Evolutionary conservation across 2,329 filamentous ascomycete species (phyloP), one percentile per base, ranked within the genome.

Genomic region (Penicillium freii): DNA sequence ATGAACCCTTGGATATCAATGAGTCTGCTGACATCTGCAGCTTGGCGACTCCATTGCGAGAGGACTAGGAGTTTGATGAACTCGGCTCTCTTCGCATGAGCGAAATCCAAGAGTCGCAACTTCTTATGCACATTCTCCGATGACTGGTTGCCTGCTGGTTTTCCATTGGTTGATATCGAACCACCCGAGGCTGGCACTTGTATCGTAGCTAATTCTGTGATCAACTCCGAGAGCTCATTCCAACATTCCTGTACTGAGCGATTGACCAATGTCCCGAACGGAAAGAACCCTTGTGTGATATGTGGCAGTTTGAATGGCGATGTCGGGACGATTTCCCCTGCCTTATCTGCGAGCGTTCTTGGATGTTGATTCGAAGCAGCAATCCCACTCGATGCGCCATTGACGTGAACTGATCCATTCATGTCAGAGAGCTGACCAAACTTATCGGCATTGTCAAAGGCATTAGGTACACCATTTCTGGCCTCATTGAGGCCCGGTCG

Each of bases 31-130:
- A 97, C 90, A 65, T 89, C 86, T 39, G 86, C 82, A 34, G 88
- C 86, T 72, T 90, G 88, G 69, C 89, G 84, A 71, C 89, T 90
- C 94, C 94, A 99, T 75, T 94, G 89, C 1, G 89, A 87, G 46
- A 99, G 87, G 23, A 99, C 91, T 21, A 97, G 81, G 8, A 92
- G 84, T 77, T 99, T 97, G 72, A 96, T 91, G 81, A 95, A 97
- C 77, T 91, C 91, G 31, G 88, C 86, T 69, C 96, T 88, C 68
- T 89, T 85, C 23, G 86, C 84, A 71, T 93, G 88, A 9, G 89
- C 86, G 76, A 94, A 96, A 43, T 89, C 85, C 58, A 96, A 75
- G 52, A 97, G 74, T 36, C 81, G 76, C 29, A 84, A 77, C 75
- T 96, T 97, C 77, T 96, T 96, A 33, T 82, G 80, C 13, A 90